A percentile compares a stretch with the other conserved stretches of the same genome.
Conservation (phyloP, 2,329 filamentous ascomycete genomes). For the Xenoacremonium recifei region DNA sequence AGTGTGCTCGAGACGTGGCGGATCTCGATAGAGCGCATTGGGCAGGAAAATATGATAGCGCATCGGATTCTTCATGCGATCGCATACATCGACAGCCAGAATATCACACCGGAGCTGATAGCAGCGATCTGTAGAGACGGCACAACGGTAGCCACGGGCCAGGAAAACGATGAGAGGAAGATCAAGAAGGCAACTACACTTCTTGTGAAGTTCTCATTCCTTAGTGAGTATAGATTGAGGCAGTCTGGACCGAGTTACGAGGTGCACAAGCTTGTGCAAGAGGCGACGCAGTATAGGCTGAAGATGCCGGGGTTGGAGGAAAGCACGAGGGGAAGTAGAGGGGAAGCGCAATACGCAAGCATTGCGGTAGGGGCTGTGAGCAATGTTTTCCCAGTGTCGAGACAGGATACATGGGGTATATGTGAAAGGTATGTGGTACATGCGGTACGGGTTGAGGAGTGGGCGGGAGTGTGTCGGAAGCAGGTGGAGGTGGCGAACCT, state of each 20-base stretch:
- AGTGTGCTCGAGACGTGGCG: not conserved
- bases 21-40: not conserved
- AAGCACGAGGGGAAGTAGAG: not conserved
- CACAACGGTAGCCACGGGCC: not conserved
- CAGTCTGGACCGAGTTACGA: constrained; percentile 19
- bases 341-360: constrained; percentile 18
- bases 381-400: constrained; percentile 16
- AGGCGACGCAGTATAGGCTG: constrained; percentile 22
- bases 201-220: constrained; percentile 34
- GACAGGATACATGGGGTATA: constrained; percentile 15
- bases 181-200: constrained; percentile 7
- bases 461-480: constrained; percentile 19
- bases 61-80: not conserved
- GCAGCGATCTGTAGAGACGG: too few species aligned
- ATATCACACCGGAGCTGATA: not conserved
- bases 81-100: not conserved
- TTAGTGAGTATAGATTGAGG: constrained; percentile 12
- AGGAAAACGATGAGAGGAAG: not conserved
- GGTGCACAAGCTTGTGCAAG: constrained; percentile 31
- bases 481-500: constrained; percentile 10
- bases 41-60: not conserved
- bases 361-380: constrained; percentile 20
- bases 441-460: constrained; percentile 22
- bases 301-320: too few species aligned
- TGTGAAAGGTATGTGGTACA: constrained; percentile 29